Percentiles rank a stretch among this genome's conserved stretches.
phyloP scores from a whole-genome alignment of 345 rosid genomes.

The Salix dunnii region DNA sequence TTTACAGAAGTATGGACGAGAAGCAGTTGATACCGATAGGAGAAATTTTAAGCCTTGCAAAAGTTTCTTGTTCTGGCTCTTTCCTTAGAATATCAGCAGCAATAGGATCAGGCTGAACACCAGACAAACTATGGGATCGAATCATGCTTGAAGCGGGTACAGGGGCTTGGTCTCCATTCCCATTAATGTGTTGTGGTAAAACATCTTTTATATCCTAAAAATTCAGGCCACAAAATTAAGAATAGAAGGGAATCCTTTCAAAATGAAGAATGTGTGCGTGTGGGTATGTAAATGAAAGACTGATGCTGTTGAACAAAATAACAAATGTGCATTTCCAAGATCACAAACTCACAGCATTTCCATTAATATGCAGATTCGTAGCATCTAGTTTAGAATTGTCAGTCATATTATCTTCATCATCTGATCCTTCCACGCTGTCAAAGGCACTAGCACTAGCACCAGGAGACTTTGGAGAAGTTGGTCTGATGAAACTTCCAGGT shows the following conservation, averaged over 20 bases:
- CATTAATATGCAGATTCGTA: constrained; percentile 61
- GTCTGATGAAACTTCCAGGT: constrained; percentile 55
- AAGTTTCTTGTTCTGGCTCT: constrained; percentile 96
- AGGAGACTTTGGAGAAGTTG: constrained; percentile 93
- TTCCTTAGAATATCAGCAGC: constrained; percentile 97
- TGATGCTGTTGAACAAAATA: not conserved
- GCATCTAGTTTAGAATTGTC: constrained; percentile 56
- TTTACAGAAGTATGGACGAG: not conserved
- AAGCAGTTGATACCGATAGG: constrained; percentile 53
- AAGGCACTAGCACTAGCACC: constrained; percentile 91
- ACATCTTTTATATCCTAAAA: constrained; percentile 15
- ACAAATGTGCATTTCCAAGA: not conserved
- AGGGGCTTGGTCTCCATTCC: constrained; percentile 57
- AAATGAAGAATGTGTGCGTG: not conserved
- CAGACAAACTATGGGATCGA: constrained; percentile 91
- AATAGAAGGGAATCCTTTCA: not conserved
- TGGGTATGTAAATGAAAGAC: not conserved
- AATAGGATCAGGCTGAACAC: constrained; percentile 97
- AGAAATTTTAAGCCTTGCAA: constrained; percentile 70
- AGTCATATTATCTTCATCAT: constrained; percentile 80
- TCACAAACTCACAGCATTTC: constrained; percentile 65
- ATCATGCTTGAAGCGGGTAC: constrained; percentile 75
- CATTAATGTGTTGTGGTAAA: constrained; percentile 43
- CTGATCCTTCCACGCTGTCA: constrained; percentile 88
- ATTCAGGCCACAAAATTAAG: constrained; percentile 33